A percentile compares a stretch with the other conserved stretches of the same genome.
phyloP scores from a whole-genome alignment of 129 eudicot species.

The Mikania micrantha region DNA sequence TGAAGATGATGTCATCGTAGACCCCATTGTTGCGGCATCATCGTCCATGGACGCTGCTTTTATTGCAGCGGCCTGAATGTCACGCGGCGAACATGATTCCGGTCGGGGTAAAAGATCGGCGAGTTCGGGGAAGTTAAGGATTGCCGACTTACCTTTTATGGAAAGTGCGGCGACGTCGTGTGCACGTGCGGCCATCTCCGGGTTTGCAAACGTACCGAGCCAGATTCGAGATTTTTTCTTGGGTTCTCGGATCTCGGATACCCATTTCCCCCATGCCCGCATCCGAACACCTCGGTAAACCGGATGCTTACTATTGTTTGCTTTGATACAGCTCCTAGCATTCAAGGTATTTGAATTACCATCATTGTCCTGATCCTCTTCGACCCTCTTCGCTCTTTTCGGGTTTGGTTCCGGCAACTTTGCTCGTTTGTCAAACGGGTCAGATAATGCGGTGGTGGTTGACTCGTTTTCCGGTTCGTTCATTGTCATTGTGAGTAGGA shows the following conservation, averaged over 20 bases:
- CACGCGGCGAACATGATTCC: constrained; percentile 55
- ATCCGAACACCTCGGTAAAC: constrained; percentile 71
- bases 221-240: constrained; percentile 89
- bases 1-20: not conserved
- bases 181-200: constrained; percentile 96
- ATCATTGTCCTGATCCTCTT: constrained; percentile 22
- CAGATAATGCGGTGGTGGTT: constrained; percentile 11
- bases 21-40: not conserved
- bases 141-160: constrained; percentile 57
- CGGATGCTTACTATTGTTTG: constrained; percentile 44
- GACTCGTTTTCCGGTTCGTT: constrained; percentile 13
- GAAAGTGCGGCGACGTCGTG: constrained; percentile 82
- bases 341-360: not conserved
- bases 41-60: constrained; percentile 50
- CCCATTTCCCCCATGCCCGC: constrained; percentile 93
- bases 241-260: constrained; percentile 85
- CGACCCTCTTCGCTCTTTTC: constrained; percentile 14
- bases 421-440: constrained; percentile 9
- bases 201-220: constrained; percentile 73
- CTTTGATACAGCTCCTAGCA: not conserved
- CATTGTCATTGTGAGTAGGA: constrained; percentile 9
- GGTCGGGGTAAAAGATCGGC: constrained; percentile 59
- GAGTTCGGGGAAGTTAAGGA: constrained; percentile 79
- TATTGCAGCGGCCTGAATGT: constrained; percentile 73
- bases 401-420: constrained; percentile 17